A percentile compares a stretch with the other conserved stretches of the same genome.
phyloP scores from a whole-genome alignment of 192 early-diverging fungal species.

The Rhizoclosmatium globosum region DNA sequence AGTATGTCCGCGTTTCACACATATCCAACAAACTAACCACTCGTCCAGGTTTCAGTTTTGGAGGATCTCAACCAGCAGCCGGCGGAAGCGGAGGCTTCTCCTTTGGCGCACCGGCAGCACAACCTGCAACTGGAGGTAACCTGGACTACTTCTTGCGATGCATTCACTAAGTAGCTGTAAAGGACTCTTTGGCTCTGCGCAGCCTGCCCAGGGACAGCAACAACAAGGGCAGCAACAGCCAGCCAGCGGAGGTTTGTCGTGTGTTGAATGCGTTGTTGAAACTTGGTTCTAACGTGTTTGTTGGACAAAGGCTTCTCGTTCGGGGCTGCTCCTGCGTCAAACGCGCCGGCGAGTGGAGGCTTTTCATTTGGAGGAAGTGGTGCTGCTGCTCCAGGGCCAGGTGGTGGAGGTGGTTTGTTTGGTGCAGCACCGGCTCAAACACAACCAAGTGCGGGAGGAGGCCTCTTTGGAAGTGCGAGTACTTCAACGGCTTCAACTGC shows the following conservation, averaged over 20 bases:
- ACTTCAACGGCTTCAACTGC: background rate
- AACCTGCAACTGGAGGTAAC: background rate
- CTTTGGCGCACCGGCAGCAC: slow-evolving; percentile 17
- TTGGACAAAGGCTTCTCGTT: slow-evolving; percentile 11
- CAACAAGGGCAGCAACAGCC: background rate
- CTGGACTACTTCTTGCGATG: background rate
- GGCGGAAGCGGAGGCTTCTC: slow-evolving; percentile 7
- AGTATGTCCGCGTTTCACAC: too few species aligned
- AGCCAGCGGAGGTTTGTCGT: background rate
- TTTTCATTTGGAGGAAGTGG: slow-evolving; percentile 24
- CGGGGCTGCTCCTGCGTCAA: slow-evolving; percentile 9
- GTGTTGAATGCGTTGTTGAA: background rate
- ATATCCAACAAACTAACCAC: too few species aligned
- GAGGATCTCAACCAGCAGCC: slow-evolving; percentile 21
- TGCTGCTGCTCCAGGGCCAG: slow-evolving; percentile 11
- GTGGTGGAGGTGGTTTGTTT: slow-evolving; percentile 31
- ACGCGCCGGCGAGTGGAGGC: background rate
- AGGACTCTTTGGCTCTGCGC: background rate
- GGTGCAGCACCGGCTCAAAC: slow-evolving; percentile 8
- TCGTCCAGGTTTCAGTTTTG: slow-evolving; percentile 28
- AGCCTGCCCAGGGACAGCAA: background rate
- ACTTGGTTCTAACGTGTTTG: background rate
- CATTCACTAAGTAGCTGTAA: background rate
- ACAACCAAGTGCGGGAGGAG: background rate
- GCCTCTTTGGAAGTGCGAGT: background rate